Conservation (phyloP, 345 rosid genomes). For the Raphanus raphanistrum region DNA sequence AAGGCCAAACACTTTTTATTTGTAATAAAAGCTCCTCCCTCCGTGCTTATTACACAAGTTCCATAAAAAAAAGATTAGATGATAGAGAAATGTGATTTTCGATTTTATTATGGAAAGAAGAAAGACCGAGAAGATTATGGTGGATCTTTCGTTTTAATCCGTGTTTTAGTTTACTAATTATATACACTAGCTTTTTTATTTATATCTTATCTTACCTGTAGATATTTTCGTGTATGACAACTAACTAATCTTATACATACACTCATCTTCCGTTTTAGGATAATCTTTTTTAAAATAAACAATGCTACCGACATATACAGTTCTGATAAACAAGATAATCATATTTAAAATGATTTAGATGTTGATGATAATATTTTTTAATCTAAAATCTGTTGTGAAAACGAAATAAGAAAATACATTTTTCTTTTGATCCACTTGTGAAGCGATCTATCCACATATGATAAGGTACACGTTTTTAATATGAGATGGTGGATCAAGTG, state of each 20-base stretch:
- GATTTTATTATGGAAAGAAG: not conserved
- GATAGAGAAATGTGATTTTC: conserved; percentile 5
- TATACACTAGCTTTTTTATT: not conserved
- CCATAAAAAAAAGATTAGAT: not conserved
- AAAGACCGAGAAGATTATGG: conserved; percentile 33
- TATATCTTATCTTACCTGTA: conserved; percentile 30
- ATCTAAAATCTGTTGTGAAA: conserved; percentile 9
- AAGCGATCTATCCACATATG: conserved; percentile 21
- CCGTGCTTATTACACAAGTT: not conserved
- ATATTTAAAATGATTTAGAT: not conserved
- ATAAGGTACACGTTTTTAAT: conserved; percentile 11
- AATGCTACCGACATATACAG: conserved; percentile 25
- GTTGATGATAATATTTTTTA: conserved; percentile 30
- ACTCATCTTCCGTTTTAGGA: conserved; percentile 16
- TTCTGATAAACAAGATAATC: conserved; percentile 24
- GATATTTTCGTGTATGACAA: conserved; percentile 12
- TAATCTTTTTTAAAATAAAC: not conserved
- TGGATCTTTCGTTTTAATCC: conserved; percentile 31
- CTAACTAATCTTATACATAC: not conserved
- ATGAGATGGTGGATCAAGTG: conserved; percentile 21
- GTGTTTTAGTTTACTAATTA: conserved; percentile 26
- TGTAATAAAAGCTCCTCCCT: conserved; percentile 18
- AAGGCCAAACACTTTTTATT: not conserved
- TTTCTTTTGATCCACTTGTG: conserved; percentile 3
- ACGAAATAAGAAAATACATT: conserved; percentile 3